Evolutionary conservation across 345 rosid species (phyloP).

Genomic region (Durio zibethinus): DNA sequence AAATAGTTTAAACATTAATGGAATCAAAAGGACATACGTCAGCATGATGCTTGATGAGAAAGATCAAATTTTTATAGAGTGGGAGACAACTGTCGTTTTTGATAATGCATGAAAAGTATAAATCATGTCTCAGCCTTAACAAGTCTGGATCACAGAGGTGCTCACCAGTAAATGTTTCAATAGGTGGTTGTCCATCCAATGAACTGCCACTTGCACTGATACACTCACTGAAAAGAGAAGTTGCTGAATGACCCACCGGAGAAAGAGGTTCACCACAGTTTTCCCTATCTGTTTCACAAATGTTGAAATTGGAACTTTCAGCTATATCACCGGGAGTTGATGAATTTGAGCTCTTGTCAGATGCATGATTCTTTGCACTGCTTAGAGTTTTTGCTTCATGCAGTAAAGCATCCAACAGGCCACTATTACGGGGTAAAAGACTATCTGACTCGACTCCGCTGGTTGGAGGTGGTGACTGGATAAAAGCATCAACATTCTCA

Average conservation of each 20-base stretch:
- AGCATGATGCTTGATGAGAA: neutral
- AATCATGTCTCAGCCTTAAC: slow-evolving; percentile 7
- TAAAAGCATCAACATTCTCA: slow-evolving; percentile 66
- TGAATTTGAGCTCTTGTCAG: slow-evolving; percentile 64
- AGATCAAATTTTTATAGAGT: neutral
- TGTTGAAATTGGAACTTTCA: slow-evolving; percentile 44
- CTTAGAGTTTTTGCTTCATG: slow-evolving; percentile 68
- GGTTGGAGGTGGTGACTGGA: slow-evolving; percentile 73
- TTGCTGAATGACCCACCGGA: slow-evolving; percentile 59
- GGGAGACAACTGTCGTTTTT: neutral
- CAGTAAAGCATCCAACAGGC: slow-evolving; percentile 88
- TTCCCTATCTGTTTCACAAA: slow-evolving; percentile 56
- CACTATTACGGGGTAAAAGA: slow-evolving; percentile 69
- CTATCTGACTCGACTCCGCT: slow-evolving; percentile 47
- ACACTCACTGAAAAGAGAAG: slow-evolving; percentile 56
- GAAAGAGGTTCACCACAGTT: slow-evolving; percentile 56
- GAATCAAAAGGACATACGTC: neutral
- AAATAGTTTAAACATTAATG: neutral
- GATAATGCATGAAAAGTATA: neutral
- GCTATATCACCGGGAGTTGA: slow-evolving; percentile 57
- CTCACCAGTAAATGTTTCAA: slow-evolving; percentile 44
- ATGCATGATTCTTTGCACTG: slow-evolving; percentile 59
- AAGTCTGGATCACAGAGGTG: slow-evolving; percentile 12
- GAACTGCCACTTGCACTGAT: slow-evolving; percentile 55
- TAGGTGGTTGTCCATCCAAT: slow-evolving; percentile 53